Base-by-base conservation (phyloP, 2,329 filamentous ascomycete species). In the Cryphonectria nitschkei region DNA sequence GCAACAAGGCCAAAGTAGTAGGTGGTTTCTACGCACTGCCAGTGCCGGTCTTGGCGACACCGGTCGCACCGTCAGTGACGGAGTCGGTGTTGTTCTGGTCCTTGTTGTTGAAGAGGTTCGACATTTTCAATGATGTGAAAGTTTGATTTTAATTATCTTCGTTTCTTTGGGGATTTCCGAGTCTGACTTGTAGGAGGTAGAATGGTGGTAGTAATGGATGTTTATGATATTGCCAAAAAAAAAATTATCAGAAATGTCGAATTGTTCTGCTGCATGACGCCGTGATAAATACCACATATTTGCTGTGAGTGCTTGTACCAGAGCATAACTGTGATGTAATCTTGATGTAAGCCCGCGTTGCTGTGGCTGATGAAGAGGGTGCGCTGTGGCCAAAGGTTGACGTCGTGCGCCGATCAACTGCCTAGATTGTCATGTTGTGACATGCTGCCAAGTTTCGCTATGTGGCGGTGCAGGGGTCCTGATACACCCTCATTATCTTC, bases 381-480 rank as follows among this genome's bases (percentile, higher is more conserved):
- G 26, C 26, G 54, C 26, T 19, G 43, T 65, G 64, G 46, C 61
- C 46, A 50, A 62, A 72, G 29, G 19, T 72, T 70, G 69, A 71
- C 69, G 69, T 71, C 69, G 67, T 61, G 29, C 61, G 70, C 68
- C 41, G 70, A 72, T 72, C 70, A 37, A 34, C 65, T 67, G 60
- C 70, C 41, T 22, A 32, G 37, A 50, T 46, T 50, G 68, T 61
- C 39, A 70, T 32, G 46, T 56, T 26, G 37, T 63, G 41, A 50
- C 46, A 37, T 37, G 65, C 52, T 67, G 65, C 65, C 65, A 58
- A 64, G 46, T 69, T 65, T 43, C 26, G 66, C 67, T 70, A 63
- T 70, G 70, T 72, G 70, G 70, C 70, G 68, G 68, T 72, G 70
- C 68, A 63, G 70, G 70, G 70, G 43, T 67, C n/a, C 26, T 65